Evolutionary conservation across 1,139 yeast genomes (phyloP).

Genomic region (Yamadazyma kanchanaburiensis): DNA sequence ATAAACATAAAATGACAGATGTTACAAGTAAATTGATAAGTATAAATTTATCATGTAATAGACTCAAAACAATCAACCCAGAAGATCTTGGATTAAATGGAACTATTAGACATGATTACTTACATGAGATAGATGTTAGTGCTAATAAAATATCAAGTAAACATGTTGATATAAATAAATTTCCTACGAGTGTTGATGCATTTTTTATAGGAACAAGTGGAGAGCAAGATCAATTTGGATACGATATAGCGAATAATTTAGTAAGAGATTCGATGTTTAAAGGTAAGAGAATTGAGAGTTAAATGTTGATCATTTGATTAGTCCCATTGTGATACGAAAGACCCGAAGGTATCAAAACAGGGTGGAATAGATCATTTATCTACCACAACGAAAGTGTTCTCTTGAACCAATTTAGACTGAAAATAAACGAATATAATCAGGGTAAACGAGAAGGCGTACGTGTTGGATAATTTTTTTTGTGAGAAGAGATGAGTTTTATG

Average conservation of each 20-base stretch:
- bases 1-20: constrained; percentile 1
- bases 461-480: constrained; percentile 8
- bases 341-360: constrained; percentile 24
- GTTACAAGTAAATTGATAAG: constrained; percentile 13
- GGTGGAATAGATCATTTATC: constrained; percentile 49
- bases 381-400: constrained; percentile 50
- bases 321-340: constrained; percentile 35
- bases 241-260: constrained; percentile 19
- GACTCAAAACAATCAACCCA: constrained; percentile 10
- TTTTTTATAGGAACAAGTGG: constrained; percentile 19
- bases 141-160: constrained; percentile 13
- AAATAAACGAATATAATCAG: constrained; percentile 52
- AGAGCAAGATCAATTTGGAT: constrained; percentile 20
- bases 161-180: constrained; percentile 5
- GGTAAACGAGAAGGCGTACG: constrained; percentile 49
- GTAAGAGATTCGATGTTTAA: constrained; percentile 11
- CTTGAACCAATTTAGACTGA: constrained; percentile 49
- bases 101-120: constrained; percentile 12
- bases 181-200: constrained; percentile 13
- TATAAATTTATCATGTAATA: constrained; percentile 17
- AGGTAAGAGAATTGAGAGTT: constrained; percentile 18
- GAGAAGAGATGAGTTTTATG: too few species aligned
- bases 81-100: constrained; percentile 14
- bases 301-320: constrained; percentile 37
- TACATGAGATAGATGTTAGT: constrained; percentile 20